A percentile compares a stretch with the other conserved stretches of the same genome.
Conservation (phyloP, 257 asterid genomes). For the Thymus mandschuricus region DNA sequence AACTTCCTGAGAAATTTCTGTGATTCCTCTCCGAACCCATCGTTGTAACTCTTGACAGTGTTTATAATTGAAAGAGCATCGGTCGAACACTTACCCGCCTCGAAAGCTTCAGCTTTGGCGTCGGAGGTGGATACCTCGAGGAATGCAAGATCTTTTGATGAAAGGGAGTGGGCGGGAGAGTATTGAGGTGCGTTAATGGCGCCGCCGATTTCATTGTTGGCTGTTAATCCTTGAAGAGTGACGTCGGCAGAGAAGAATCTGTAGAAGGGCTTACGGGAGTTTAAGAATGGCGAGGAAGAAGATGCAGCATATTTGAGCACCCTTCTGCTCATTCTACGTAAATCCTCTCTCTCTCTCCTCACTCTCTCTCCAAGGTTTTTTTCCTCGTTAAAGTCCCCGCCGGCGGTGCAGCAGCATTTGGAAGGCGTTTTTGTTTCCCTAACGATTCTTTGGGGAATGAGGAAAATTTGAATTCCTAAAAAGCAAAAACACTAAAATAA, state of each 20-base stretch:
- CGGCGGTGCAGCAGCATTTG: slow-evolving; percentile 8
- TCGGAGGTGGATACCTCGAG: slow-evolving; percentile 51
- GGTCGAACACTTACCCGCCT: slow-evolving; percentile 45
- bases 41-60: slow-evolving; percentile 47
- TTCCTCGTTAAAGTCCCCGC: background rate
- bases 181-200: slow-evolving; percentile 32
- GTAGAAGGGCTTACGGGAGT: slow-evolving; percentile 37
- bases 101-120: slow-evolving; percentile 42
- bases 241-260: slow-evolving; percentile 47
- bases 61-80: slow-evolving; percentile 55
- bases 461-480: background rate
- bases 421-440: background rate
- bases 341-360: slow-evolving; percentile 7
- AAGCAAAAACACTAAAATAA: background rate
- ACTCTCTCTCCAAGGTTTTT: slow-evolving; percentile 11
- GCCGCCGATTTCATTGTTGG: slow-evolving; percentile 39
- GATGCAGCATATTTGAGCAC: slow-evolving; percentile 40
- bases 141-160: slow-evolving; percentile 57
- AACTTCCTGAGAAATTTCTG: slow-evolving; percentile 74
- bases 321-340: slow-evolving; percentile 48
- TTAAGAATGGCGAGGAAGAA: slow-evolving; percentile 33
- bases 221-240: slow-evolving; percentile 39
- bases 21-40: slow-evolving; percentile 72
- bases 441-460: slow-evolving; percentile 7
- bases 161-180: slow-evolving; percentile 36